These are phyloP conservation scores for Ceriops tagal DNA, from an alignment of 345 rosid species.

Conservation along the genomic window DNA sequence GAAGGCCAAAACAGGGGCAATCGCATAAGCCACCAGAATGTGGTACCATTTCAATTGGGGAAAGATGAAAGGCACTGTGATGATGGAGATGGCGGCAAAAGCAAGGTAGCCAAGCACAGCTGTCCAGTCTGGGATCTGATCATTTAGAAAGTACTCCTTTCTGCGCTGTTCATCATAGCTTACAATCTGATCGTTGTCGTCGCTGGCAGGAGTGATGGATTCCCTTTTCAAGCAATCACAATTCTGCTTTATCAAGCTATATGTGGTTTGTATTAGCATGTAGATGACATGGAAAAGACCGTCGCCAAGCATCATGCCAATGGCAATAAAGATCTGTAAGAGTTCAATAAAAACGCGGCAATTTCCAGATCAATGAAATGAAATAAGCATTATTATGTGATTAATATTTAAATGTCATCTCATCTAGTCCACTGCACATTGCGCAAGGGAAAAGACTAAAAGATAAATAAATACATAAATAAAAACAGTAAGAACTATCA, in stretches of 20 bases:
- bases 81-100: slow-evolving; percentile 49
- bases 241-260: slow-evolving; percentile 29
- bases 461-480: background rate
- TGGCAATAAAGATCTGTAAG: slow-evolving; percentile 61
- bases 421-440: too few relatives aligned
- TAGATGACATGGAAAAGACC: slow-evolving; percentile 63
- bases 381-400: too few relatives aligned
- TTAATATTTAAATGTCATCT: too few relatives aligned
- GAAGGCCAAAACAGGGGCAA: slow-evolving; percentile 78
- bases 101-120: slow-evolving; percentile 51
- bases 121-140: slow-evolving; percentile 62
- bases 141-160: slow-evolving; percentile 59
- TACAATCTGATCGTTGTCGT: background rate
- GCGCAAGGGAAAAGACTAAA: background rate
- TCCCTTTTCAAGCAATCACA: slow-evolving; percentile 4
- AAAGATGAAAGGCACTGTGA: slow-evolving; percentile 61
- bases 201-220: background rate
- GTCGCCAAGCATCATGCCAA: slow-evolving; percentile 91
- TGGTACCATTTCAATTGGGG: slow-evolving; percentile 73
- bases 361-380: too few relatives aligned
- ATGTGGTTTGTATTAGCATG: slow-evolving; percentile 49
- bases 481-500: background rate
- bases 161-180: slow-evolving; percentile 46
- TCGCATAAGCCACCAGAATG: slow-evolving; percentile 54
- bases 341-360: too few relatives aligned